phyloP scores from a whole-genome alignment of 495 filamentous ascomycete species.

The Xylaria longipes region DNA sequence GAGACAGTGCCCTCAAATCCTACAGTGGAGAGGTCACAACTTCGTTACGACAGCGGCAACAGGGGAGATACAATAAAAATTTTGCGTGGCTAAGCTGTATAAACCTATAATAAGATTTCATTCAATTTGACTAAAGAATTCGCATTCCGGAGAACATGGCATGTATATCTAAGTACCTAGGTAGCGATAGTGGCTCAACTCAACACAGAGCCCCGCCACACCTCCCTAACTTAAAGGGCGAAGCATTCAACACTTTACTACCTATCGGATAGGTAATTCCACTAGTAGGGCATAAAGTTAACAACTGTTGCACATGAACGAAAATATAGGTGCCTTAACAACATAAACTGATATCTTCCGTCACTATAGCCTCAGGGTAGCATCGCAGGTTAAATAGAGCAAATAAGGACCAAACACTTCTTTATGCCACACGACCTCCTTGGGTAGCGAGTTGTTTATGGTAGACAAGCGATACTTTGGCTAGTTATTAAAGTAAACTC shows the following conservation, averaged over 20 bases:
- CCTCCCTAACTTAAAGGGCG: too few relatives aligned
- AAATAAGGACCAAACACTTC: background rate
- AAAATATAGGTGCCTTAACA: too few relatives aligned
- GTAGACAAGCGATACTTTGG: background rate
- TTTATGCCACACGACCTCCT: background rate
- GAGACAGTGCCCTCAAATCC: background rate
- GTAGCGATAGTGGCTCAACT: too few relatives aligned
- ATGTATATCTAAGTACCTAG: too few relatives aligned
- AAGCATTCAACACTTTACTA: too few relatives aligned
- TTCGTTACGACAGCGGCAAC: background rate
- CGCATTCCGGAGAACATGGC: background rate
- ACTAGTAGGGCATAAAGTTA: too few relatives aligned
- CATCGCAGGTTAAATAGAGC: too few relatives aligned
- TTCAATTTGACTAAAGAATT: background rate
- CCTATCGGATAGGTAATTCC: too few relatives aligned
- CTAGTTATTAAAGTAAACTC: background rate
- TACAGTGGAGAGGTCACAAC: background rate
- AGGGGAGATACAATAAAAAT: background rate
- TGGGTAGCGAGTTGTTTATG: background rate
- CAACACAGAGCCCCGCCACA: background rate
- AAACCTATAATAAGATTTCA: background rate
- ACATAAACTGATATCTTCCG: too few relatives aligned
- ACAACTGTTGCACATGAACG: background rate
- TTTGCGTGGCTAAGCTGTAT: background rate
- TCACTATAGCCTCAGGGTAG: too few relatives aligned